Base-by-base conservation (phyloP, 768 basidiomycete species). In the Trametes sanguinea region DNA sequence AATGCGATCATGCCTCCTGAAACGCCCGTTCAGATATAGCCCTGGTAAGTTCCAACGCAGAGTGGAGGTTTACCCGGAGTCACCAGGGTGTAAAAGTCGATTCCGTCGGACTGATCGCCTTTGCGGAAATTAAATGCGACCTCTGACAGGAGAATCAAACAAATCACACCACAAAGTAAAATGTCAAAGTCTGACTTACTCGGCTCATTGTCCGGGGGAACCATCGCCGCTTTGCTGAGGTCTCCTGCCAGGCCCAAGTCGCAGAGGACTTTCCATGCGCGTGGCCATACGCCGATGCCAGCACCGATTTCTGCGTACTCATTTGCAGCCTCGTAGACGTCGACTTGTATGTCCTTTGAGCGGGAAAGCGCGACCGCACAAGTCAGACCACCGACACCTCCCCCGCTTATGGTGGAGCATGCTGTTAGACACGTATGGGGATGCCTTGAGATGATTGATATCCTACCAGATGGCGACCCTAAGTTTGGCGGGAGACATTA, bases 391-490 rank as follows among this genome's bases (percentile, higher is more conserved):
- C 71, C 73, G 9, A 75, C 67, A 33, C 76, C 76, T 7, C 67
- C 68, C 3, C 71, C 67, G 51, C 72, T 71, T 54, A 60, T 69
- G 39, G 69, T 63, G 60, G 13, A 16, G 14, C 14, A 6, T 6
- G 63, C 63, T 56, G 33, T 48, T 43, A n/a, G 14, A 14, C n/a
- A 14, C 42, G 67, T 51, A 53, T 57, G 61, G 42, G 40, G 4
- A 27, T 27, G 48, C 22, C 22, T 22, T 22, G 22, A 22, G 22
- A 22, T 22, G 22, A 22, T 22, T 22, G 58, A 56, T 54, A 17
- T 73, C 77, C 61, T 64, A 85, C 85, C 84, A 85, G 44, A 86
- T 82, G 17, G 79, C 83, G 55, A 85, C 81, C 65, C 75, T 78
- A 63, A 85, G 72, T 62, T 75, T 82, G 54, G 71, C 69, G 40